Evolutionary conservation across 495 filamentous ascomycete species (phyloP).

Genomic region (Xylaria scruposa): DNA sequence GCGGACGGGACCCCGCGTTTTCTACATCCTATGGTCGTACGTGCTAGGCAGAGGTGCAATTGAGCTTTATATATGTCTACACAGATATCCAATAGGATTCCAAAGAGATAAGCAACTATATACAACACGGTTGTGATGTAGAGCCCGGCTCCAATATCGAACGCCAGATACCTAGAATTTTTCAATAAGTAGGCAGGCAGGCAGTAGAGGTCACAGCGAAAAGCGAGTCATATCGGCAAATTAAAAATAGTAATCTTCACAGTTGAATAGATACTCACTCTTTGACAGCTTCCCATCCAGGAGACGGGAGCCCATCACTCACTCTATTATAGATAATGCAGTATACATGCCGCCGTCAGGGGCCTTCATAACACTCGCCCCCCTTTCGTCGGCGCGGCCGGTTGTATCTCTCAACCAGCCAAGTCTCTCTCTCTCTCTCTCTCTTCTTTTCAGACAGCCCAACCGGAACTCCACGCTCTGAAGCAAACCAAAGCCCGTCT

Average conservation of each 20-base stretch:
- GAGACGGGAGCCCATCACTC: background rate
- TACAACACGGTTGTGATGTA: too few relatives aligned
- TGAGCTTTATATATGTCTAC: too few relatives aligned
- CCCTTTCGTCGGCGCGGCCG: background rate
- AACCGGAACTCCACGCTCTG: constrained; percentile 9
- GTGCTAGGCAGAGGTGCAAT: background rate
- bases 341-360: background rate
- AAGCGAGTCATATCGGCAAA: background rate
- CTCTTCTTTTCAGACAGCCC: background rate
- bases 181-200: background rate
- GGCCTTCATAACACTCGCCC: background rate
- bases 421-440: background rate
- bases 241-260: background rate
- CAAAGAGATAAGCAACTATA: too few relatives aligned
- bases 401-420: background rate
- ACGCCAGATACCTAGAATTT: too few relatives aligned
- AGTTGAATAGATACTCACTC: background rate
- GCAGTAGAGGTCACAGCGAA: background rate
- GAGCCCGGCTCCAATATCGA: too few relatives aligned
- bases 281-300: background rate
- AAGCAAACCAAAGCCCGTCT: constrained; percentile 14
- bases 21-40: constrained; percentile 4
- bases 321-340: constrained; percentile 5
- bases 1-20: constrained; percentile 1
- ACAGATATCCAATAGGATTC: too few relatives aligned